phyloP scores from a whole-genome alignment of 139 green algal genomes.

The Coelastrella sp. region DNA sequence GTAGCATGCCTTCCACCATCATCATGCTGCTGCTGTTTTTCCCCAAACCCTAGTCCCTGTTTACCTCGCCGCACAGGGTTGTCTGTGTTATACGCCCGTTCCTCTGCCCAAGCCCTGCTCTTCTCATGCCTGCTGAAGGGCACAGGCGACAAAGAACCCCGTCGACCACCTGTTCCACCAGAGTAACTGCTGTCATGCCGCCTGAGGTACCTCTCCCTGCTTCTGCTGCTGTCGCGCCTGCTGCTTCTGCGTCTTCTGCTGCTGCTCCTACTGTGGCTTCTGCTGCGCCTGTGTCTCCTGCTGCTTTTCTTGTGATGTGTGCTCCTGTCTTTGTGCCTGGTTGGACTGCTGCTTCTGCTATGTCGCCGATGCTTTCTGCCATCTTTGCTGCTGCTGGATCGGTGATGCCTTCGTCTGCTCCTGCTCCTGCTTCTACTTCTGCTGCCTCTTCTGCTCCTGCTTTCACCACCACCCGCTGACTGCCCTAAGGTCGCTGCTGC shows the following conservation, averaged over 20 bases:
- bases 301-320: neutral
- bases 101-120: neutral
- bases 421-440: neutral
- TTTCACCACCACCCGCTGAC: neutral
- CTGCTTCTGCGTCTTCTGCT: neutral
- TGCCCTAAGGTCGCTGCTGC: neutral
- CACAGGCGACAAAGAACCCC: neutral
- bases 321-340: neutral
- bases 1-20: too few species aligned
- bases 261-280: neutral
- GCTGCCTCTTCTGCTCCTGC: slow-evolving; percentile 4
- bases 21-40: neutral
- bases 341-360: neutral
- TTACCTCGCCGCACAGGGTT: slow-evolving; percentile 9
- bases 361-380: neutral
- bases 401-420: neutral
- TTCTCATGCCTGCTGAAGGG: neutral
- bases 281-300: neutral
- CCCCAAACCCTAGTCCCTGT: slow-evolving; percentile 28
- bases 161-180: neutral
- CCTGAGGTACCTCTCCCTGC: slow-evolving; percentile 14
- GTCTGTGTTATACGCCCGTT: neutral
- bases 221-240: neutral
- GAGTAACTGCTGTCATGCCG: neutral
- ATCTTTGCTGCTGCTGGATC: neutral